phyloP scores from a whole-genome alignment of 208 protist genomes.

The Jaenimonas drosophilae region DNA sequence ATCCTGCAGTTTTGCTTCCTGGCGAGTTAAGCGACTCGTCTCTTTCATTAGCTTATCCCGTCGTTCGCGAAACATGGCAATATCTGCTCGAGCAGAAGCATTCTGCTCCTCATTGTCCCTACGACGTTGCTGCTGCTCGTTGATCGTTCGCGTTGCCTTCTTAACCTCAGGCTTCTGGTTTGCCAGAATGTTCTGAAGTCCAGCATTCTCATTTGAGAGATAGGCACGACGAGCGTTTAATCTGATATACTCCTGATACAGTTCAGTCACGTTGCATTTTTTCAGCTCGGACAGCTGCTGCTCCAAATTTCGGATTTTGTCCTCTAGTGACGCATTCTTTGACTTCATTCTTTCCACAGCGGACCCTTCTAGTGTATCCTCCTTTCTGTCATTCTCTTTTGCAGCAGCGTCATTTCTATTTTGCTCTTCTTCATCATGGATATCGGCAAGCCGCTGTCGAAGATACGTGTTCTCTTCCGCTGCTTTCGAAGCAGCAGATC shows the following conservation, averaged over 20 bases:
- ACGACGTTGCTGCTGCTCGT: slow-evolving; percentile 41
- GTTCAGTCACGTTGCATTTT: slow-evolving; percentile 47
- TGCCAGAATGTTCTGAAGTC: slow-evolving; percentile 64
- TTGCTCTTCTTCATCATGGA: slow-evolving; percentile 35
- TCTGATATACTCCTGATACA: slow-evolving; percentile 53
- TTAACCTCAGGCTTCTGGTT: slow-evolving; percentile 67
- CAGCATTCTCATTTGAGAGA: slow-evolving; percentile 64
- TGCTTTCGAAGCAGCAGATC: slow-evolving; percentile 16
- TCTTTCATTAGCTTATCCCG: slow-evolving; percentile 36
- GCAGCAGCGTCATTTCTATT: slow-evolving; percentile 6
- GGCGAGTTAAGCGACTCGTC: slow-evolving; percentile 13
- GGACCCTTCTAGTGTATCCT: slow-evolving; percentile 18
- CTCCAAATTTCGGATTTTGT: slow-evolving; percentile 42
- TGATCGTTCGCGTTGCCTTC: slow-evolving; percentile 34
- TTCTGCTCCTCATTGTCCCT: slow-evolving; percentile 58
- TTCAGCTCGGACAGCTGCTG: slow-evolving; percentile 38
- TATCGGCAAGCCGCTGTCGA: slow-evolving; percentile 23
- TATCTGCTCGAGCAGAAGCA: slow-evolving; percentile 39
- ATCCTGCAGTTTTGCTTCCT: slow-evolving; percentile 34
- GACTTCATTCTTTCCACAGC: slow-evolving; percentile 26
- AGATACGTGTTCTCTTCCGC: slow-evolving; percentile 48
- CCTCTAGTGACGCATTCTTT: slow-evolving; percentile 39
- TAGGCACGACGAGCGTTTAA: slow-evolving; percentile 47
- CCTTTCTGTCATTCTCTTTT: slow-evolving; percentile 1
- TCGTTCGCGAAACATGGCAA: slow-evolving; percentile 51